Base-by-base conservation (phyloP, 2,329 filamentous ascomycete species). In the Stylonectria norvegica region DNA sequence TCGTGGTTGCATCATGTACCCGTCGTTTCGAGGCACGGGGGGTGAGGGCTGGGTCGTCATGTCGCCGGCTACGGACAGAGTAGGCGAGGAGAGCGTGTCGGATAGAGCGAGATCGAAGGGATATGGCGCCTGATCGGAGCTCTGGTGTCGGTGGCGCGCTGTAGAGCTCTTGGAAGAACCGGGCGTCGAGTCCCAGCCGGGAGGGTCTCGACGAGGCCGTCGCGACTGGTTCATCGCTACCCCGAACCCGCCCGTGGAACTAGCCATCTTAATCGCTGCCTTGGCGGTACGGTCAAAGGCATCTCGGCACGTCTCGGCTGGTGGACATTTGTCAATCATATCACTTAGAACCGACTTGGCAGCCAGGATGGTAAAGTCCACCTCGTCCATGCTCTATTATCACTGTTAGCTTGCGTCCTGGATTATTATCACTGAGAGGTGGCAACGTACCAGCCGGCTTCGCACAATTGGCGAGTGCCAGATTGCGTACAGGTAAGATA, bases 251-350 rank as follows among this genome's bases (percentile, higher is more conserved):
- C 86, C 90, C 1, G 85, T 91, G 2, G 85, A 87, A 61, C 90
- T 84, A 52, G 87, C 89, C 90, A 96, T 96, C 60, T 91, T 88
- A 35, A 97, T 86, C 0, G 91, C 97, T 8, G 90, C 90, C 68
- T 93, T 95, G 56, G 88, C 90, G 70, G 95, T 97, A 27, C 91
- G 81, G 55, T 95, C 88, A 60, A 97, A 96, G 1, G 93, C 90
- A 62, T 97, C 90, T 11, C 89, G 82, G 62, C 91, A 97, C 9
- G 90, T 89, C 71, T 96, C 90, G 20, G 91, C 91, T 0, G 91
- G 91, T 0, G 91, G 90, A 53, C 93, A 97, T 63, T 95, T 95
- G 52, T 94, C 87, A 50, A 94, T 90, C 48, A 97, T 75, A 59
- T 96, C 93, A 5, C 82, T 85, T 30, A 97, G 82, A 7, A 97